A percentile compares a stretch with the other conserved stretches of the same genome.
These are phyloP conservation scores for Lentinula aciculospora DNA, from an alignment of 768 basidiomycete species.

Conservation along the genomic window DNA sequence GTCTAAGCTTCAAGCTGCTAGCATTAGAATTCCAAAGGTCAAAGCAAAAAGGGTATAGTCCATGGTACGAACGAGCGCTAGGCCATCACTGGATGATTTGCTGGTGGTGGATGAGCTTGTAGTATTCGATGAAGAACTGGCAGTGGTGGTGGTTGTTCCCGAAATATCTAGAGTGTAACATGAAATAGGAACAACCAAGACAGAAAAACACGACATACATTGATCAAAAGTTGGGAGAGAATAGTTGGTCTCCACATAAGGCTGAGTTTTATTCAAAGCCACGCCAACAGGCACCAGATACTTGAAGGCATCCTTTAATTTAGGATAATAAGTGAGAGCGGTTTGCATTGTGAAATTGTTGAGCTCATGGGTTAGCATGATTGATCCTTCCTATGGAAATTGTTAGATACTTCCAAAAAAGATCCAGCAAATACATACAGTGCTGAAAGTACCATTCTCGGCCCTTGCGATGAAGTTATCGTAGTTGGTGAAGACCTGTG, in stretches of 20 bases:
- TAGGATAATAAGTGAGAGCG: slow-evolving; percentile 44
- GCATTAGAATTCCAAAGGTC: neutral
- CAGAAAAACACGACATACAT: slow-evolving; percentile 27
- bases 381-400: slow-evolving; percentile 34
- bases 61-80: neutral
- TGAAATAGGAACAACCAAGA: neutral
- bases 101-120: neutral
- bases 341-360: slow-evolving; percentile 59
- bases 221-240: slow-evolving; percentile 37
- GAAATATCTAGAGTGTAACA: neutral
- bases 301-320: slow-evolving; percentile 40
- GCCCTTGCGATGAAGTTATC: slow-evolving; percentile 43
- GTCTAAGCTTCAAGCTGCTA: neutral
- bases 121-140: neutral
- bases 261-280: slow-evolving; percentile 43
- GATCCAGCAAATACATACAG: slow-evolving; percentile 20
- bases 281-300: slow-evolving; percentile 50
- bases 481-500: slow-evolving; percentile 49
- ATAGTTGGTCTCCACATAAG: slow-evolving; percentile 45
- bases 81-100: neutral
- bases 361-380: slow-evolving; percentile 54
- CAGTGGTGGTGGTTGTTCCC: neutral
- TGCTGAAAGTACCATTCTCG: slow-evolving; percentile 32
- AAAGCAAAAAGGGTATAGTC: neutral
- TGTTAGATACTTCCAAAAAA: neutral